Conservation (phyloP, 2,329 filamentous ascomycete species). For the Colletotrichum nymphaeae region DNA sequence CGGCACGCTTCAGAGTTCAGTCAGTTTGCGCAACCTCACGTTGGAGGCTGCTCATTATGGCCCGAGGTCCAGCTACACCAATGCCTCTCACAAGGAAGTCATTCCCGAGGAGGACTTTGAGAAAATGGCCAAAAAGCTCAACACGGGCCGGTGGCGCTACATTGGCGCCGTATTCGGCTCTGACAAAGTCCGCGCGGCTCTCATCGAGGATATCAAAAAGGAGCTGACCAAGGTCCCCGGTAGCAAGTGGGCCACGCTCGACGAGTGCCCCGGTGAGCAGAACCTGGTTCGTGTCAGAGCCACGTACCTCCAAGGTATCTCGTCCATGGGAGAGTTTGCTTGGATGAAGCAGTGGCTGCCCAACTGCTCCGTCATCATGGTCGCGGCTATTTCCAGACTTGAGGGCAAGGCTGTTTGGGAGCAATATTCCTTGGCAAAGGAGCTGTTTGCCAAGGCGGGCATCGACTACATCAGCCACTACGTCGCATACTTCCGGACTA, state of each 20-base stretch:
- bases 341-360: slow-evolving; percentile 31
- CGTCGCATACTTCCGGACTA: slow-evolving; percentile 26
- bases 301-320: slow-evolving; percentile 26
- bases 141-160: slow-evolving; percentile 26
- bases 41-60: slow-evolving; percentile 27
- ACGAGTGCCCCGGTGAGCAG: slow-evolving; percentile 18
- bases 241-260: slow-evolving; percentile 27
- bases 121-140: slow-evolving; percentile 27
- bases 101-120: slow-evolving; percentile 29
- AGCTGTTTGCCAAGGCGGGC: slow-evolving; percentile 19
- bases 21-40: slow-evolving; percentile 23
- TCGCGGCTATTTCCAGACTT: slow-evolving; percentile 10
- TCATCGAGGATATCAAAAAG: slow-evolving; percentile 14
- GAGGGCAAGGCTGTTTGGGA: slow-evolving; percentile 24
- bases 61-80: slow-evolving; percentile 27
- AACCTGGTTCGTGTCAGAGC: slow-evolving; percentile 20
- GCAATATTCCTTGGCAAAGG: slow-evolving; percentile 21
- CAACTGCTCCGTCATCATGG: slow-evolving; percentile 28
- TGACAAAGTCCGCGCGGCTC: slow-evolving; percentile 24
- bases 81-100: slow-evolving; percentile 25
- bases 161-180: slow-evolving; percentile 26
- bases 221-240: slow-evolving; percentile 26
- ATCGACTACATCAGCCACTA: slow-evolving; percentile 30
- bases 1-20: slow-evolving; percentile 19
- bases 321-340: slow-evolving; percentile 27